Evolutionary conservation across 805 yeast species (phyloP).

Genomic region (Wickerhamiella spandovensis): DNA sequence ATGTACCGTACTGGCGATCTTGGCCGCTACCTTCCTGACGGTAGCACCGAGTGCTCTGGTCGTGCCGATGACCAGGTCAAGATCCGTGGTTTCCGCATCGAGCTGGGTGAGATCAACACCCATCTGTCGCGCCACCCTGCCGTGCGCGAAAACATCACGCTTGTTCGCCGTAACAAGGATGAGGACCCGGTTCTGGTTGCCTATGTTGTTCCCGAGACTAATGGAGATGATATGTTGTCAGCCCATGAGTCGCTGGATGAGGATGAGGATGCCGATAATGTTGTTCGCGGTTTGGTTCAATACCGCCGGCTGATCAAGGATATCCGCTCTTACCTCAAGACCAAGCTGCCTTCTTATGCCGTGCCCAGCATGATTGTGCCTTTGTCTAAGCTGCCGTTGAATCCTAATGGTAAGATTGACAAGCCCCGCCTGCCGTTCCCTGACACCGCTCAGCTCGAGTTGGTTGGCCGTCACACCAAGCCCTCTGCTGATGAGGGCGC

Average conservation of each 20-base stretch:
- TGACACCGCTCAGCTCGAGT: slow-evolving; percentile 67
- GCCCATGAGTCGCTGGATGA: slow-evolving; percentile 30
- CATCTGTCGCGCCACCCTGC: slow-evolving; percentile 87
- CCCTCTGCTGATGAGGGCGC: slow-evolving; percentile 28
- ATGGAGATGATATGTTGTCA: slow-evolving; percentile 32
- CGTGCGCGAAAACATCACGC: slow-evolving; percentile 84
- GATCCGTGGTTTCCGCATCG: slow-evolving; percentile 96
- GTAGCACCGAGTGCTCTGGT: slow-evolving; percentile 96
- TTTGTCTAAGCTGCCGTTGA: slow-evolving; percentile 70
- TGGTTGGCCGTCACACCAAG: slow-evolving; percentile 43
- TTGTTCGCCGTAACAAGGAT: slow-evolving; percentile 82
- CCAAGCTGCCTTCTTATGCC: slow-evolving; percentile 83
- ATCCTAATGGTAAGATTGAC: slow-evolving; percentile 97
- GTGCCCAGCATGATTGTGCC: slow-evolving; percentile 89
- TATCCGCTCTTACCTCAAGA: slow-evolving; percentile 69
- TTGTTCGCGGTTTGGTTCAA: slow-evolving; percentile 65
- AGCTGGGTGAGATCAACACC: slow-evolving; percentile 95
- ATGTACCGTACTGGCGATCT: slow-evolving; percentile 94
- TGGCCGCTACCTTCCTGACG: slow-evolving; percentile 93
- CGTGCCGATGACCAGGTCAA: slow-evolving; percentile 98
- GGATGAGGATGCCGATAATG: slow-evolving; percentile 35
- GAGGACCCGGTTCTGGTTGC: slow-evolving; percentile 87
- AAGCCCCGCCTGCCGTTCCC: slow-evolving; percentile 96
- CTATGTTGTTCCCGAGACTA: slow-evolving; percentile 72
- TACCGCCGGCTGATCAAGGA: slow-evolving; percentile 69